phyloP scores from a whole-genome alignment of 129 eudicot genomes.

The Gnaphalium uliginosum region DNA sequence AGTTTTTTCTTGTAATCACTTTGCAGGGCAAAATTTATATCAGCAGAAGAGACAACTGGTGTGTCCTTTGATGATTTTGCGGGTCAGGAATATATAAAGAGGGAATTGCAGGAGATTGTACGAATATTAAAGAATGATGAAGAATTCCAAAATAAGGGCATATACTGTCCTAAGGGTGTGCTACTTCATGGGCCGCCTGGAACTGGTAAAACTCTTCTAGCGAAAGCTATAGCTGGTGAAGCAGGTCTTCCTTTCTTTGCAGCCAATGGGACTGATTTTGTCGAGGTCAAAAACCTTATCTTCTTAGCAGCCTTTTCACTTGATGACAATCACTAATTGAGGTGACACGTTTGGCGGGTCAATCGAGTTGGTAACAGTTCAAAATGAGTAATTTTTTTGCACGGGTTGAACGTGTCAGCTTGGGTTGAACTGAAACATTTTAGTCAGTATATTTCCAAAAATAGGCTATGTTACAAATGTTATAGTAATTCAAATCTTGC shows the following conservation, averaged over 20 bases:
- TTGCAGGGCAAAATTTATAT: conserved; percentile 83
- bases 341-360: not conserved
- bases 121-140: conserved; percentile 77
- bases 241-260: conserved; percentile 98
- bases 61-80: conserved; percentile 97
- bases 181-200: conserved; percentile 99
- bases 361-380: not conserved
- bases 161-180: conserved; percentile 95
- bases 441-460: too few species aligned
- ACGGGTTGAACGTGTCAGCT: too few species aligned
- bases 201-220: conserved; percentile 95
- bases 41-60: conserved; percentile 94
- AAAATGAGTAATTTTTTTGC: not conserved
- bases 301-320: conserved; percentile 9
- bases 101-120: conserved; percentile 92
- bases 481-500: not conserved
- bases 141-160: conserved; percentile 82
- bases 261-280: conserved; percentile 95
- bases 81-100: conserved; percentile 92
- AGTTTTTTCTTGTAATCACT: conserved; percentile 7
- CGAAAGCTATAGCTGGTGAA: conserved; percentile 98
- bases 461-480: not conserved
- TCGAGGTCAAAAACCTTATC: conserved; percentile 59
- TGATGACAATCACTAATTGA: not conserved
- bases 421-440: too few species aligned